Evolutionary conservation across 306 rosid species (phyloP).

Genomic region (Pueraria montana): DNA sequence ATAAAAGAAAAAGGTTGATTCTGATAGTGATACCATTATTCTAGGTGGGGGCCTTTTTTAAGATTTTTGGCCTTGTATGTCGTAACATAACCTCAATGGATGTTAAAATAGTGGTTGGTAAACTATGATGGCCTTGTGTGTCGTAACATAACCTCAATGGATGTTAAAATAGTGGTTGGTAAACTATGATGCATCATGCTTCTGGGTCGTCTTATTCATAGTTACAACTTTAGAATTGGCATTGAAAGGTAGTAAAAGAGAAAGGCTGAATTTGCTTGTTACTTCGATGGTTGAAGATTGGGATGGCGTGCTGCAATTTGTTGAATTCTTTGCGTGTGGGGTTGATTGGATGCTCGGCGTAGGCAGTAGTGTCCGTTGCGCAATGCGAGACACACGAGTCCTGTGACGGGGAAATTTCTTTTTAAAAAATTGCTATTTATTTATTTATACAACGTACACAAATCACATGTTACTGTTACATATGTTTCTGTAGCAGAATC

Average conservation of each 20-base stretch:
- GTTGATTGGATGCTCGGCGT: slow-evolving; percentile 36
- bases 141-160: not conserved
- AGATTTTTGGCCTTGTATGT: not conserved
- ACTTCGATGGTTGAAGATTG: not conserved
- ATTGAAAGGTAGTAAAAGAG: not conserved
- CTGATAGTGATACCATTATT: not conserved
- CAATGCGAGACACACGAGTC: slow-evolving; percentile 26
- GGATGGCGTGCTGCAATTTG: not conserved
- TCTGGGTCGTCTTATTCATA: not conserved
- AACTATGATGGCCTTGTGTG: not conserved
- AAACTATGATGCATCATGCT: not conserved
- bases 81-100: not conserved
- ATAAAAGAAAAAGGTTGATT: not conserved
- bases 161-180: not conserved
- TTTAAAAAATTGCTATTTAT: too few species aligned
- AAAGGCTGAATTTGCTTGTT: not conserved
- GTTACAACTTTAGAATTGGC: too few species aligned
- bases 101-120: not conserved
- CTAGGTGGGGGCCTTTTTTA: not conserved
- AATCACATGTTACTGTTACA: not conserved
- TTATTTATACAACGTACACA: not conserved
- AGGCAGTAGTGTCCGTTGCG: slow-evolving; percentile 29
- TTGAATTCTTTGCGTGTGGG: slow-evolving; percentile 20
- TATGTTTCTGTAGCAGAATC: not conserved
- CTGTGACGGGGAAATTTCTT: not conserved